These are phyloP conservation scores for Neonectria neomacrospora DNA, from an alignment of 2,329 filamentous ascomycete genomes.

Conservation along the genomic window DNA sequence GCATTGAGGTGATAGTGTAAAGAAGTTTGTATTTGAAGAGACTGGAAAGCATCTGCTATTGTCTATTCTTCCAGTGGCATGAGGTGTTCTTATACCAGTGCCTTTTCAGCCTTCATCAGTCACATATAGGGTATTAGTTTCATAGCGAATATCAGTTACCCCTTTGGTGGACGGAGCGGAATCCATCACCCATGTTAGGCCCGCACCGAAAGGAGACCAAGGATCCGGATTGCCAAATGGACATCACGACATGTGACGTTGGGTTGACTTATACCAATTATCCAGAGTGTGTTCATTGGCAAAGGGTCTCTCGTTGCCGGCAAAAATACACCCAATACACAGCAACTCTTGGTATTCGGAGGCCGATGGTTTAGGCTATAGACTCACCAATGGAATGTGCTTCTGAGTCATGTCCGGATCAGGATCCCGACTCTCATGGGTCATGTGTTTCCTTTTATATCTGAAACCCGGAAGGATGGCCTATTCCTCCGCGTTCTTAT, in stretches of 20 bases:
- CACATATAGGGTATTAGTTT: not conserved
- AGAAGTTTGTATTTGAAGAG: not conserved
- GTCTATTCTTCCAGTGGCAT: not conserved
- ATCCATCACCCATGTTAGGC: slow-evolving; percentile 19
- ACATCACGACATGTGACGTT: not conserved
- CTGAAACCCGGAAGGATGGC: not conserved
- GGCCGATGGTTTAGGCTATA: not conserved
- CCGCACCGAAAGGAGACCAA: slow-evolving; percentile 27
- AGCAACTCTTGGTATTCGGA: not conserved
- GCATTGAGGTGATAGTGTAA: not conserved
- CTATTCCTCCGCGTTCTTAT: not conserved
- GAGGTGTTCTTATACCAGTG: slow-evolving; percentile 25
- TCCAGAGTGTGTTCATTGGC: not conserved
- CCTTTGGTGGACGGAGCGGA: slow-evolving; percentile 33
- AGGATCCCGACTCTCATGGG: not conserved
- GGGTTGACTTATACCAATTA: not conserved
- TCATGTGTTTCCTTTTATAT: not conserved
- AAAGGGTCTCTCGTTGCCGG: not conserved
- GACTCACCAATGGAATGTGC: not conserved
- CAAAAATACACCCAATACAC: not conserved
- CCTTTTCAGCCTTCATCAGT: slow-evolving; percentile 8
- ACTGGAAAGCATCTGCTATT: not conserved
- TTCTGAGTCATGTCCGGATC: not conserved
- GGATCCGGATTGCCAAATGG: slow-evolving; percentile 24
- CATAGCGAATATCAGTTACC: slow-evolving; percentile 8